phyloP scores from a whole-genome alignment of 495 filamentous ascomycete genomes.

The Lophiotrema nucula region DNA sequence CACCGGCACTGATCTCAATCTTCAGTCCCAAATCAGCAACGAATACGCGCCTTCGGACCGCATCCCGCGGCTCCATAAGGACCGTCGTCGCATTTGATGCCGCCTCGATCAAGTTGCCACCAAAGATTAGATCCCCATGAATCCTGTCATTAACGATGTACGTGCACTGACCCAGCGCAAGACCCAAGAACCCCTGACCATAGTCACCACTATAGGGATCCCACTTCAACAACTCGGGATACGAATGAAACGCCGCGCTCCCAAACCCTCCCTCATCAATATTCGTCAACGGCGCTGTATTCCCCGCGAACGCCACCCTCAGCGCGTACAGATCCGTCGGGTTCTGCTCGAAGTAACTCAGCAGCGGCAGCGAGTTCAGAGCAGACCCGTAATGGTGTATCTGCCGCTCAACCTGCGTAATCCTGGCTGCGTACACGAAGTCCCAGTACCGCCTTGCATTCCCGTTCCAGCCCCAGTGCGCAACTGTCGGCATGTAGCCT shows the following conservation, averaged over 20 bases:
- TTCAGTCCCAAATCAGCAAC: constrained; percentile 39
- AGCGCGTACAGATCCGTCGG: constrained; percentile 43
- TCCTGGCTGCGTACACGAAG: constrained; percentile 50
- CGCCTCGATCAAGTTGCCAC: constrained; percentile 39
- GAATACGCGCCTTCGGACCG: constrained; percentile 46
- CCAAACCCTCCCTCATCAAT: constrained; percentile 52
- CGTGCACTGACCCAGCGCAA: constrained; percentile 46
- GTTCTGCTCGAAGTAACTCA: constrained; percentile 46
- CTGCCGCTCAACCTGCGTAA: constrained; percentile 52
- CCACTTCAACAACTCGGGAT: constrained; percentile 52
- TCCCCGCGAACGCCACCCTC: constrained; percentile 47
- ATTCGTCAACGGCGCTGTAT: constrained; percentile 50
- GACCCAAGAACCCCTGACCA: constrained; percentile 50
- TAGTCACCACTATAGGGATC: constrained; percentile 56
- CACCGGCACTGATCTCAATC: constrained; percentile 46
- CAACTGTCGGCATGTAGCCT: constrained; percentile 52
- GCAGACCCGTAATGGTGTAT: constrained; percentile 59
- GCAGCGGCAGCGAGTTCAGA: constrained; percentile 52
- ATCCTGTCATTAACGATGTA: constrained; percentile 46
- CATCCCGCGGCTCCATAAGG: constrained; percentile 44
- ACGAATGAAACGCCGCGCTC: constrained; percentile 53
- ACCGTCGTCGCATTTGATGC: constrained; percentile 3
- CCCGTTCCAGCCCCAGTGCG: constrained; percentile 58
- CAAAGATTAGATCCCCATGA: constrained; percentile 47
- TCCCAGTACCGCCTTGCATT: constrained; percentile 57